phyloP scores from a whole-genome alignment of 2,329 filamentous ascomycete genomes.

The Ceratocystis papillata region DNA sequence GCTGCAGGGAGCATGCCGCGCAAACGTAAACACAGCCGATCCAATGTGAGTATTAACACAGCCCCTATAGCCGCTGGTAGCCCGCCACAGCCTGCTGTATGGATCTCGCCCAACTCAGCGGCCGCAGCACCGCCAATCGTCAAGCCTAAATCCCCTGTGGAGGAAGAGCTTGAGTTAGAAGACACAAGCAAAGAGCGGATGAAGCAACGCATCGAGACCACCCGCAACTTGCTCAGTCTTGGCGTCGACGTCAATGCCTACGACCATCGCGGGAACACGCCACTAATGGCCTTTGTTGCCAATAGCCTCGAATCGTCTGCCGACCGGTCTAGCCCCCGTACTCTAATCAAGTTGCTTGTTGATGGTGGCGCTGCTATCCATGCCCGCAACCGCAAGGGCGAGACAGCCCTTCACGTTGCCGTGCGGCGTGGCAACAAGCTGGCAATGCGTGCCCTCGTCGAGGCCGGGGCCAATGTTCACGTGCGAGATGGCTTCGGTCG shows the following conservation, averaged over 20 bases:
- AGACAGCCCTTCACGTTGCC: slow-evolving; percentile 46
- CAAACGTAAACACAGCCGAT: slow-evolving; percentile 35
- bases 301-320: slow-evolving; percentile 43
- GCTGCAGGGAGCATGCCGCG: slow-evolving; percentile 22
- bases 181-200: slow-evolving; percentile 27
- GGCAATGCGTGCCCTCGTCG: slow-evolving; percentile 39
- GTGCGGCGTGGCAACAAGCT: slow-evolving; percentile 44
- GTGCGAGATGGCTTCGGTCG: slow-evolving; percentile 37
- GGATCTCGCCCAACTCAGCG: slow-evolving; percentile 27
- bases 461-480: slow-evolving; percentile 40
- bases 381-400: slow-evolving; percentile 43
- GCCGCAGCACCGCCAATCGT: slow-evolving; percentile 23
- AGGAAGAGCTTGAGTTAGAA: slow-evolving; percentile 16
- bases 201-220: slow-evolving; percentile 28
- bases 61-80: slow-evolving; percentile 18
- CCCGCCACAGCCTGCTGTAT: slow-evolving; percentile 14
- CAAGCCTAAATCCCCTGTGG: slow-evolving; percentile 26
- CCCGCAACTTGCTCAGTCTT: slow-evolving; percentile 31
- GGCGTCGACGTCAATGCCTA: slow-evolving; percentile 44
- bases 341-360: slow-evolving; percentile 38
- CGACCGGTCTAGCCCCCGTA: slow-evolving; percentile 32
- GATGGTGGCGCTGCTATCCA: slow-evolving; percentile 37
- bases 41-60: neutral
- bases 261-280: slow-evolving; percentile 42
- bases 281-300: slow-evolving; percentile 45